These are phyloP conservation scores for Pulveroboletus sp. DNA, from an alignment of 768 basidiomycete species.

Conservation along the genomic window DNA sequence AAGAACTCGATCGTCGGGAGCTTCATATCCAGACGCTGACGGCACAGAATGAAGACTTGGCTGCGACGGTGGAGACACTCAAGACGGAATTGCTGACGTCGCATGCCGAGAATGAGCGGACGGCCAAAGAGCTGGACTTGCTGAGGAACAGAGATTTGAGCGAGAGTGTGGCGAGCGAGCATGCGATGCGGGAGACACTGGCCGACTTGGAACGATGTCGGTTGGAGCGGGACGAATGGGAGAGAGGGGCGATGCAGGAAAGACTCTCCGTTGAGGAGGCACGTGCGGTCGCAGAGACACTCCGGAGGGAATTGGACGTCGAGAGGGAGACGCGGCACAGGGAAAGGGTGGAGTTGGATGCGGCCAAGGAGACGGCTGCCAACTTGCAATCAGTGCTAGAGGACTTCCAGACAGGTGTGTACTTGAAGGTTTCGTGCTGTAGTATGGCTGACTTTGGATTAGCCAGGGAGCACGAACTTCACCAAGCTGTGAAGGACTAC, in stretches of 20 bases:
- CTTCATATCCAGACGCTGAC: slow-evolving; percentile 75
- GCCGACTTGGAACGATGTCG: slow-evolving; percentile 84
- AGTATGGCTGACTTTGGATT: slow-evolving; percentile 3
- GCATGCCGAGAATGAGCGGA: slow-evolving; percentile 68
- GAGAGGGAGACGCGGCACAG: slow-evolving; percentile 56
- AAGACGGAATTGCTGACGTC: slow-evolving; percentile 74
- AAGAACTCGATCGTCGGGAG: slow-evolving; percentile 95
- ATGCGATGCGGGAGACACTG: slow-evolving; percentile 75
- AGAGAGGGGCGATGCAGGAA: slow-evolving; percentile 56
- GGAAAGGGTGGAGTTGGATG: slow-evolving; percentile 53
- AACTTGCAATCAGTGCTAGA: slow-evolving; percentile 92
- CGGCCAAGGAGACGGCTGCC: slow-evolving; percentile 64
- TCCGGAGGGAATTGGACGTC: slow-evolving; percentile 63
- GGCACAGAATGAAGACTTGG: slow-evolving; percentile 71
- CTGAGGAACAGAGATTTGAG: slow-evolving; percentile 62
- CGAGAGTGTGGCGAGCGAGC: slow-evolving; percentile 66
- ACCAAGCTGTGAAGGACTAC: slow-evolving; percentile 76
- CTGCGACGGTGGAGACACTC: slow-evolving; percentile 68
- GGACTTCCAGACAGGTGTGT: slow-evolving; percentile 87
- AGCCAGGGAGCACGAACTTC: slow-evolving; percentile 92
- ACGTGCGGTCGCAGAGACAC: slow-evolving; percentile 48
- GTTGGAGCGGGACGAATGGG: slow-evolving; percentile 77
- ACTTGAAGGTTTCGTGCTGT: neutral
- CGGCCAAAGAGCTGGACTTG: slow-evolving; percentile 63
- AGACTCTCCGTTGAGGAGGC: slow-evolving; percentile 68